phyloP scores from a whole-genome alignment of 1,284 basidiomycete genomes.

The Malassezia sp. region DNA sequence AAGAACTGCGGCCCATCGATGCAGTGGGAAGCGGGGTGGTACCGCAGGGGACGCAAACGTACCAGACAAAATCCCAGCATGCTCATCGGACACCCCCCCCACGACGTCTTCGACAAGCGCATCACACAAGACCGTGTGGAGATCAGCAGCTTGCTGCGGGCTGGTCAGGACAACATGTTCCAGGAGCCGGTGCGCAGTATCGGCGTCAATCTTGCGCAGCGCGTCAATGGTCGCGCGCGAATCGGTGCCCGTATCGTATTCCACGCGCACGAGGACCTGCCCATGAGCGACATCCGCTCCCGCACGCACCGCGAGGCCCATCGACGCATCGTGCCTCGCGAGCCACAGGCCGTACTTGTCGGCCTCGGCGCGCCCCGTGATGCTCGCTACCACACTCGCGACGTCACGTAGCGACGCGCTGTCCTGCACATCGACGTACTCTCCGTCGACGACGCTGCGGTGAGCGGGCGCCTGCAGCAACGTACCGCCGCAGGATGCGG shows the following conservation, averaged over 20 bases:
- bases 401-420: constrained; percentile 15
- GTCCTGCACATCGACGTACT: constrained; percentile 17
- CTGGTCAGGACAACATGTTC: constrained; percentile 31
- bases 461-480: no score
- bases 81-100: no score
- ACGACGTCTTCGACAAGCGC: background rate
- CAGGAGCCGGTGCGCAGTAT: constrained; percentile 29
- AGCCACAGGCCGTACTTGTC: constrained; percentile 31
- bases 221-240: background rate
- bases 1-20: no score
- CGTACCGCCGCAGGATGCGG: constrained; percentile 21
- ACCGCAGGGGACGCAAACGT: no score
- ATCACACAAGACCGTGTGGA: constrained; percentile 22
- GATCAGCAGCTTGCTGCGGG: constrained; percentile 18
- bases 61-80: no score
- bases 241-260: background rate
- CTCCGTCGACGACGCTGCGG: constrained; percentile 24
- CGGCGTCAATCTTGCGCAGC: constrained; percentile 17
- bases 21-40: no score
- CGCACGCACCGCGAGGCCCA: constrained; percentile 20
- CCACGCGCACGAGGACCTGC: no score
- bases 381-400: constrained; percentile 10
- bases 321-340: constrained; percentile 24
- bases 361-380: background rate
- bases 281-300: no score